Conservation (phyloP, 345 rosid species). For the Raphanus sativus region DNA sequence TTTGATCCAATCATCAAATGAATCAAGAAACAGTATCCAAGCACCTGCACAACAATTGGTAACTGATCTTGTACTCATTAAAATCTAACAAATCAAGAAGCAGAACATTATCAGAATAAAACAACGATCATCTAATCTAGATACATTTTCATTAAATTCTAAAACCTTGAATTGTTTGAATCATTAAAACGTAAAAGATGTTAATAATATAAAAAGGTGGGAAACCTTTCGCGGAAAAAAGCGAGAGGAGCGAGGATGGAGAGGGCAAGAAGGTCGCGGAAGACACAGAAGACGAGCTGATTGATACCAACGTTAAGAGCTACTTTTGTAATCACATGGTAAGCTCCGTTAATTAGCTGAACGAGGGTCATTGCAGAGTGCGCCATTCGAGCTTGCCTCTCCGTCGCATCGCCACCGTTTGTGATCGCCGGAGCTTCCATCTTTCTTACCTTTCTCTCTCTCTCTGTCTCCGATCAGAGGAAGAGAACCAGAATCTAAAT, state of each 20-base stretch:
- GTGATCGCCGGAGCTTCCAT: conserved; percentile 36
- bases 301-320: conserved; percentile 94
- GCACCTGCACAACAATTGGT: background rate
- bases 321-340: conserved; percentile 90
- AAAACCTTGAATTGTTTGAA: too few species aligned
- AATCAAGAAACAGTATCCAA: background rate
- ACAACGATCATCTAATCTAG: too few species aligned
- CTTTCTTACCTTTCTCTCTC: background rate
- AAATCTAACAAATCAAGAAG: too few species aligned
- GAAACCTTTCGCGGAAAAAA: conserved; percentile 76
- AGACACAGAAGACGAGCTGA: conserved; percentile 92
- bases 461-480: background rate
- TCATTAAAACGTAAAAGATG: too few species aligned
- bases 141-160: too few species aligned
- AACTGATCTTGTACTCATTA: background rate
- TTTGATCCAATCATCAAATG: background rate
- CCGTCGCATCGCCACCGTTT: conserved; percentile 35
- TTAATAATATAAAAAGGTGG: background rate
- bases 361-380: conserved; percentile 78
- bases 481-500: background rate
- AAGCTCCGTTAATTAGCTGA: conserved; percentile 76
- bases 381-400: conserved; percentile 55
- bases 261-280: conserved; percentile 92
- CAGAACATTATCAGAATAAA: too few species aligned
- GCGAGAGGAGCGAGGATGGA: conserved; percentile 87